Evolutionary conservation across 768 basidiomycete genomes (phyloP), one percentile per base, ranked within the genome.

Genomic region (Phylloporus arenicola): DNA sequence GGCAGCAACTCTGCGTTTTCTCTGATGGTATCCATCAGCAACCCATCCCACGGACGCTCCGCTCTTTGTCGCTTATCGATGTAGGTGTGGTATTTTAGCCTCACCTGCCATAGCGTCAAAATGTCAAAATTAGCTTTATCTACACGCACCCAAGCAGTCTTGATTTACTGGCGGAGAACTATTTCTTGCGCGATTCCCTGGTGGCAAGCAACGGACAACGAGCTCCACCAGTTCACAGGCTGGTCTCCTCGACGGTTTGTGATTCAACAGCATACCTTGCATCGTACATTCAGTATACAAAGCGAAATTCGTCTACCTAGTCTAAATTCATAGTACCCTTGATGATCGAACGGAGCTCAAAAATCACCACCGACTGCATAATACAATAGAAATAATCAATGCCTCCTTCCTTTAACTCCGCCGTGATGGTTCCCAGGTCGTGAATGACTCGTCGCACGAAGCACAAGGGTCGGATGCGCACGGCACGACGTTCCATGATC

Each of bases 391-490:
- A 44, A 50, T 37, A 46, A 27, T 16, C 4, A 3, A 35, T n/a
- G 9, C 34, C n/a, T n/a, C 8, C 34, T 9, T 34, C n/a, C 16
- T 30, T 56, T 57, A 73, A 30, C 60, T 46, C 43, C 68, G 68
- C 30, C 73, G 69, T 29, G 72, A 67, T 43, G 78, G 77, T 59
- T 81, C 75, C 81, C 81, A 84, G 54, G 75, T 75, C 80, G 81
- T 82, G 57, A 82, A 80, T 0, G 76, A 71, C 59, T 82, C 81
- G 38, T 81, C 80, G 50, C 71, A 71, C 45, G 76, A 57, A 51
- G 69, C 59, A 19, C 70, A 66, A 35, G 67, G 64, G 24, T 62
- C 66, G 35, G 60, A 46, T 45, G 52, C 40, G 27, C 51, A 57
- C 3, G 66, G 39, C 14, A 53, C 24, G 11, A 48, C 50, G 24